A percentile compares a stretch with the other conserved stretches of the same genome.
Evolutionary conservation across 306 rosid genomes (phyloP).

Genomic region (Cyamopsis tetragonoloba): DNA sequence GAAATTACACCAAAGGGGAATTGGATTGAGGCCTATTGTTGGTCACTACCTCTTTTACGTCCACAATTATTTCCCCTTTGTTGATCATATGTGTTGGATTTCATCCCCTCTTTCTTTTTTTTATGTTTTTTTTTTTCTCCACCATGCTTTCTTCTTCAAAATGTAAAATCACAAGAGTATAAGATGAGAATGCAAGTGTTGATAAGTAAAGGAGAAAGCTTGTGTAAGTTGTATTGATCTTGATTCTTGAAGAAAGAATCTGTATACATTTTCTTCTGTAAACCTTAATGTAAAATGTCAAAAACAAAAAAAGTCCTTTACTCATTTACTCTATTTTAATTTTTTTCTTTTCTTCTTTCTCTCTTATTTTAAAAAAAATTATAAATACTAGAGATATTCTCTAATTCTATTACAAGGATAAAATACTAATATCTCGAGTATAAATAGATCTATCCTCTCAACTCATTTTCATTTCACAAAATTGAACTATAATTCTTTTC

Average conservation of each 20-base stretch:
- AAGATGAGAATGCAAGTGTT: background rate
- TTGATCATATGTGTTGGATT: slow-evolving; percentile 30
- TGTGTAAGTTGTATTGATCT: slow-evolving; percentile 4
- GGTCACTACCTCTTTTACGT: slow-evolving; percentile 72
- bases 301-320: background rate
- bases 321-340: background rate
- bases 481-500: too few relatives aligned
- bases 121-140: too few relatives aligned
- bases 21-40: slow-evolving; percentile 61
- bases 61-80: slow-evolving; percentile 84
- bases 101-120: background rate
- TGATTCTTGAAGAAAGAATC: slow-evolving; percentile 9
- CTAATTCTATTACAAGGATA: too few relatives aligned
- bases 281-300: slow-evolving; percentile 26
- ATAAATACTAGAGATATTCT: too few relatives aligned
- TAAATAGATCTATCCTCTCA: too few relatives aligned
- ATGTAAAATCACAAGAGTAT: background rate
- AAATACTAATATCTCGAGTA: too few relatives aligned
- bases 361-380: too few relatives aligned
- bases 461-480: too few relatives aligned
- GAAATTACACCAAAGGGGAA: slow-evolving; percentile 60
- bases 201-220: background rate
- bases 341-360: too few relatives aligned
- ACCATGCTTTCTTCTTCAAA: background rate
- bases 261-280: background rate